phyloP scores from a whole-genome alignment of 176 grass and related monocot genomes.

The Cenchrus fungigraminus region DNA sequence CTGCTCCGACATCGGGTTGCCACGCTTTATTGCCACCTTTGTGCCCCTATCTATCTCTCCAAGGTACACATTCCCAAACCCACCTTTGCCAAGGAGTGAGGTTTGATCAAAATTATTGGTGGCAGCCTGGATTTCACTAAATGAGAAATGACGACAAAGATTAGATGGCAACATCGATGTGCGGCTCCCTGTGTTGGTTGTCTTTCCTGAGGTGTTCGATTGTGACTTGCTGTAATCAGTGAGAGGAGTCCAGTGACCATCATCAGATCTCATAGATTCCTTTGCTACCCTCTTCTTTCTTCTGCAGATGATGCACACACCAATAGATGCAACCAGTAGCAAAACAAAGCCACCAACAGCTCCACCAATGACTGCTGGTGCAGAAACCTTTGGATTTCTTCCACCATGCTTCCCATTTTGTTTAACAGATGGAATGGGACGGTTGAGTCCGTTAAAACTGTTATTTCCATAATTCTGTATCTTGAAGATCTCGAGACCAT shows the following conservation, averaged over 20 bases:
- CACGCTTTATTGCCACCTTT: conserved; percentile 66
- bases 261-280: neutral
- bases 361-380: too few species aligned
- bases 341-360: too few species aligned
- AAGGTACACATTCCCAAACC: conserved; percentile 77
- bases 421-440: too few species aligned
- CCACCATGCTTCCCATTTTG: too few species aligned
- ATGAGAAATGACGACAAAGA: neutral
- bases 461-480: too few species aligned
- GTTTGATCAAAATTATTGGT: conserved; percentile 62
- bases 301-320: conserved; percentile 41
- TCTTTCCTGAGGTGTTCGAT: neutral
- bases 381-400: too few species aligned
- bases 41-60: conserved; percentile 54
- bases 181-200: neutral
- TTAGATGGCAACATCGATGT: neutral
- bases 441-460: too few species aligned
- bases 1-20: conserved; percentile 45
- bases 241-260: neutral
- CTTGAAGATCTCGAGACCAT: too few species aligned
- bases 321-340: too few species aligned
- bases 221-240: neutral
- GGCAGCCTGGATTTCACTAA: conserved; percentile 49
- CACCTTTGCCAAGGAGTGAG: conserved; percentile 45
- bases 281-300: conserved; percentile 42